Evolutionary conservation across 1,139 yeast species (phyloP).

Genomic region (Yamadazyma conglobata): DNA sequence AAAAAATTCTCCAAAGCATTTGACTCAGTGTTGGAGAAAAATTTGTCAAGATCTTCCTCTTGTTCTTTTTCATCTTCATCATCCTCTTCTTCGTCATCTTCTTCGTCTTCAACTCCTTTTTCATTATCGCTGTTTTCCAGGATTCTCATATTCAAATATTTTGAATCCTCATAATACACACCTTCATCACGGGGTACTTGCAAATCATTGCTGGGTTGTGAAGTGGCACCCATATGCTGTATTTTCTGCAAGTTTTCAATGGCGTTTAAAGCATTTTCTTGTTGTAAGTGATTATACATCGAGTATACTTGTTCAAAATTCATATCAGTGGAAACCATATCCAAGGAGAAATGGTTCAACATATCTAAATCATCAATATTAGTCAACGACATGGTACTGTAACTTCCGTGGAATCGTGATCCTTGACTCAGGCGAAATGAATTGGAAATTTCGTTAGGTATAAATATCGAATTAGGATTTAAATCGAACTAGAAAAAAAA

Average conservation of each 20-base stretch:
- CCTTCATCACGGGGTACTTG: conserved; percentile 2
- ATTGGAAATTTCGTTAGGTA: not conserved
- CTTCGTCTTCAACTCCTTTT: conserved; percentile 18
- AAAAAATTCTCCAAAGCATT: conserved; percentile 44
- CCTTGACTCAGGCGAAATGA: not conserved
- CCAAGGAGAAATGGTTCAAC: conserved; percentile 22
- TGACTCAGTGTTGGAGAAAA: conserved; percentile 44
- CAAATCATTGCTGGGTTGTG: not conserved
- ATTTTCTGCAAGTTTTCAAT: conserved; percentile 40
- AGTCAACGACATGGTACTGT: not conserved
- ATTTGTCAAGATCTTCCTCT: conserved; percentile 40
- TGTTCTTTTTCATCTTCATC: conserved; percentile 16
- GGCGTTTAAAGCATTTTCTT: conserved; percentile 33
- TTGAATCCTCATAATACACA: conserved; percentile 8
- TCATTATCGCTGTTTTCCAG: conserved; percentile 8
- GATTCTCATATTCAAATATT: conserved; percentile 5
- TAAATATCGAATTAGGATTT: not conserved
- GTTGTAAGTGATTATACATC: conserved; percentile 40
- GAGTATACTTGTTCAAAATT: conserved; percentile 47
- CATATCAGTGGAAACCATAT: conserved; percentile 40
- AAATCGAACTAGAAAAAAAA: not conserved
- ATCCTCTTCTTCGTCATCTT: conserved; percentile 16
- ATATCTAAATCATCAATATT: conserved; percentile 12
- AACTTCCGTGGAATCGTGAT: not conserved
- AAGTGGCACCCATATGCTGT: conserved; percentile 18